Evolutionary conservation across 2,329 filamentous ascomycete species (phyloP), one percentile per base, ranked within the genome.

Genomic region (Pestalotiopsis sp.): DNA sequence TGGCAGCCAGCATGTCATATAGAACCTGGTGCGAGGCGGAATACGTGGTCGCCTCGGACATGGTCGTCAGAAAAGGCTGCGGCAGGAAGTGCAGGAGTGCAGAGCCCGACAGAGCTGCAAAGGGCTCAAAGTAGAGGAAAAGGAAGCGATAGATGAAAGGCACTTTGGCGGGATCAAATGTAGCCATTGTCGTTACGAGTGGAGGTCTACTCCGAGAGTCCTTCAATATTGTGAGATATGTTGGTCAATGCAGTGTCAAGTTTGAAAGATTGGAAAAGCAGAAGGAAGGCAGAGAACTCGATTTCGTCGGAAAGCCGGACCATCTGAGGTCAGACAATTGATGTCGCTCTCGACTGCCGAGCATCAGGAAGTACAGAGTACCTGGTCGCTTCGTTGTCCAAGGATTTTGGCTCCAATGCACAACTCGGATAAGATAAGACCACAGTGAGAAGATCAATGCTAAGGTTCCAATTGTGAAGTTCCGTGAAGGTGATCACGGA

Each of bases 1-100:
- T 83, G 79, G 94, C 94, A 57, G 91, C 91, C 38, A 95, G 86
- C 80, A 95, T 92, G 23, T 90, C 89, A 74, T 95, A 84, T 49
- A 89, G 89, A 69, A 94, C 88, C 11, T 88, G 86, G 27, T 66
- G 41, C 4, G 31, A 41, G 3, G 64, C 55, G 17, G 64, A 27
- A 41, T 38, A 41, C 68, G 86, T 79, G 2, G 86, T 82, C 5
- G 87, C 86, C 3, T 82, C 74, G 31, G 86, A 81, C 76, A 92
- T 82, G 3, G 91, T 93, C 7, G 80, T 70, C 41, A 95, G 87
- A 79, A 94, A 95, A 20, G 79, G 80, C 3, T 76, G 73, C 65
- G 87, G 85, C n/a, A 78, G 79, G 71, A 85, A 83, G 72, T 88
- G 83, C 38, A 83, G 82, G 75, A 79, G 87, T 76, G 81, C 87